Evolutionary conservation across 306 rosid species (phyloP).

Genomic region (Trifolium pratense): DNA sequence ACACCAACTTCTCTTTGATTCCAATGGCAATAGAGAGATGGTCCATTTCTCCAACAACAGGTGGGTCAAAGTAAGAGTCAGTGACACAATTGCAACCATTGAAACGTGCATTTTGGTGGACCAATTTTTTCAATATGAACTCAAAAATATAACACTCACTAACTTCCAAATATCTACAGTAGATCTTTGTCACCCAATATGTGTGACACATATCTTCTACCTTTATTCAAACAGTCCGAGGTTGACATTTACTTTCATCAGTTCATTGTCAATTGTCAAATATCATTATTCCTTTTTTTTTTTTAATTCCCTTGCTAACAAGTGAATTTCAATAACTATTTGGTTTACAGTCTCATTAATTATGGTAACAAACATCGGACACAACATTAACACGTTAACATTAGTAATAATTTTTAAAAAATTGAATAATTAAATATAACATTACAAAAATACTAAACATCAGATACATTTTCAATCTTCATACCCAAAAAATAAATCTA

Average conservation of each 20-base stretch:
- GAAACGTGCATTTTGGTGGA: slow-evolving; percentile 58
- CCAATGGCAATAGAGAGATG: slow-evolving; percentile 59
- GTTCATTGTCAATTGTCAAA: no score
- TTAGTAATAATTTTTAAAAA: no score
- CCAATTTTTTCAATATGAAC: slow-evolving; percentile 39
- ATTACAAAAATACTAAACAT: no score
- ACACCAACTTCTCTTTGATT: slow-evolving; percentile 63
- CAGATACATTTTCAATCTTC: no score
- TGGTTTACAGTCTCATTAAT: neutral
- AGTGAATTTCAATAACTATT: slow-evolving; percentile 28
- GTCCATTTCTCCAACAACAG: slow-evolving; percentile 79
- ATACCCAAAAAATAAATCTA: no score
- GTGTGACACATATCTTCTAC: slow-evolving; percentile 44
- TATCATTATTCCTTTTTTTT: slow-evolving; percentile 1
- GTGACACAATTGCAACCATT: slow-evolving; percentile 60
- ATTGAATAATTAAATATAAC: no score
- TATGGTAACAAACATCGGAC: neutral
- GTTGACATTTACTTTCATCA: slow-evolving; percentile 50
- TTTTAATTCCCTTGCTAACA: neutral
- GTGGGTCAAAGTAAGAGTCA: slow-evolving; percentile 76
- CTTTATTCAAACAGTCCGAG: slow-evolving; percentile 47
- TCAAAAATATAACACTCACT: slow-evolving; percentile 53
- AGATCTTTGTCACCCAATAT: slow-evolving; percentile 48
- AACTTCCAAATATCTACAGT: slow-evolving; percentile 52
- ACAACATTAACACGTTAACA: no score